Conservation (phyloP, 768 basidiomycete species). For the Gloeopeniophorella convolvens region DNA sequence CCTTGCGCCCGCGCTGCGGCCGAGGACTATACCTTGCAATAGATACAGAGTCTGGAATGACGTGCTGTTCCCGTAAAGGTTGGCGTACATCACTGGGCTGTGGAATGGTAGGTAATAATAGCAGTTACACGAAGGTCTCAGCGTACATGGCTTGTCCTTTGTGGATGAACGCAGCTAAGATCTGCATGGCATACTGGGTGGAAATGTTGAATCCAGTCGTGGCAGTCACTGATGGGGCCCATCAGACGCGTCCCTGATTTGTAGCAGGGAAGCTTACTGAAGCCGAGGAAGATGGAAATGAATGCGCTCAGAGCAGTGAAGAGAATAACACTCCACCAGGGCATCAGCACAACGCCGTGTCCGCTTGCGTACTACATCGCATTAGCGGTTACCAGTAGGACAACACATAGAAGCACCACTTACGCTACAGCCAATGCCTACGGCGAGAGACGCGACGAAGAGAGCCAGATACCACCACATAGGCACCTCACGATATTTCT, state of each 20-base stretch:
- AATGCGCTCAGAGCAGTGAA: constrained; percentile 40
- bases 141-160: constrained; percentile 41
- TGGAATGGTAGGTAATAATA: background rate
- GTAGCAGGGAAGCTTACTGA: constrained; percentile 28
- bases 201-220: constrained; percentile 41
- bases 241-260: too few relatives aligned
- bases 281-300: constrained; percentile 29
- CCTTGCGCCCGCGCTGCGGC: too few relatives aligned
- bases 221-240: constrained; percentile 37
- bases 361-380: constrained; percentile 31
- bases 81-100: constrained; percentile 50
- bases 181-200: constrained; percentile 44
- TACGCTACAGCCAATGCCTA: constrained; percentile 42
- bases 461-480: constrained; percentile 44
- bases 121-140: too few relatives aligned
- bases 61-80: constrained; percentile 46
- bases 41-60: constrained; percentile 47
- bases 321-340: constrained; percentile 47
- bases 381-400: too few relatives aligned
- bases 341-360: constrained; percentile 35
- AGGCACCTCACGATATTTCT: constrained; percentile 47
- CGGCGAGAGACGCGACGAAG: constrained; percentile 39
- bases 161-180: constrained; percentile 45
- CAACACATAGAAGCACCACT: too few relatives aligned
- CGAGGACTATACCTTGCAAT: constrained; percentile 46